These are phyloP conservation scores for Trichoderma sp. DNA, from an alignment of 2,329 filamentous ascomycete genomes.

Conservation along the genomic window DNA sequence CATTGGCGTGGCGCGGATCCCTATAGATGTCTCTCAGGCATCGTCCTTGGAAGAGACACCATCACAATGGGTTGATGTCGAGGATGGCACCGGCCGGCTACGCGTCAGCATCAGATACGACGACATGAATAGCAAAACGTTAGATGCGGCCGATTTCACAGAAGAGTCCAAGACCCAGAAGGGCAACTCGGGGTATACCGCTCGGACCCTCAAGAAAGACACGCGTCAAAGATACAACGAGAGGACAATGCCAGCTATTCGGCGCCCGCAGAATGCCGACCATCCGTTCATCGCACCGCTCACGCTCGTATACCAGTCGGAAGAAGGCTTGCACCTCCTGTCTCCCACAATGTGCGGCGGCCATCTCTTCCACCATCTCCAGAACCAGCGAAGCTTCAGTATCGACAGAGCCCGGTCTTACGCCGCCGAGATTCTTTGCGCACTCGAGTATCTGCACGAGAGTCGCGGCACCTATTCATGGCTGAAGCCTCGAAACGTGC, in stretches of 20 bases:
- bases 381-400: constrained; percentile 86
- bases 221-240: constrained; percentile 7
- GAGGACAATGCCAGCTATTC: neutral
- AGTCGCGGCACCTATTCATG: constrained; percentile 85
- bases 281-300: constrained; percentile 91
- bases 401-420: constrained; percentile 88
- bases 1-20: constrained; percentile 1
- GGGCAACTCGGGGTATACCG: neutral
- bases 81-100: constrained; percentile 7
- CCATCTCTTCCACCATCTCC: constrained; percentile 85
- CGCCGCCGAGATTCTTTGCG: constrained; percentile 85
- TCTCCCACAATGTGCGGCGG: constrained; percentile 87
- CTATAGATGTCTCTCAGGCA: constrained; percentile 1
- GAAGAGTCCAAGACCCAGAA: neutral
- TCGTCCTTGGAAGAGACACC: neutral
- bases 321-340: constrained; percentile 56
- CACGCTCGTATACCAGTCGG: constrained; percentile 40
- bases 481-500: constrained; percentile 73
- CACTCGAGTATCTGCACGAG: constrained; percentile 82
- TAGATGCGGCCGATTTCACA: neutral
- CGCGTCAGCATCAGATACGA: constrained; percentile 11
- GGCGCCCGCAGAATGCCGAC: constrained; percentile 56
- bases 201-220: neutral
- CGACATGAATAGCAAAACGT: neutral
- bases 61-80: constrained; percentile 7